Conservation (phyloP, 306 rosid genomes). For the Arachis stenosperma region DNA sequence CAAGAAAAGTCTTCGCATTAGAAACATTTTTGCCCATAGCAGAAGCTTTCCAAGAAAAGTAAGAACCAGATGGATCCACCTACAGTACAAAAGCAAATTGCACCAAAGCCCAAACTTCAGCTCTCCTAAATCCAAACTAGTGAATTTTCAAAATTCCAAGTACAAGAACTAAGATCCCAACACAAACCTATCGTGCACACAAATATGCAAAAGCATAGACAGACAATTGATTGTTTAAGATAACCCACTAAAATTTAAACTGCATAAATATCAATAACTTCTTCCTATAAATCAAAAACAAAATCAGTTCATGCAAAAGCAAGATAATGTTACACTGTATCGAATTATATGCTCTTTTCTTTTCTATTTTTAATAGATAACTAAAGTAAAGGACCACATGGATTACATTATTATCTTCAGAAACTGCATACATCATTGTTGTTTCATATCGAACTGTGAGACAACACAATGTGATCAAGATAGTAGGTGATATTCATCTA, state of each 20-base stretch:
- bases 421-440: not conserved
- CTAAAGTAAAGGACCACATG: not conserved
- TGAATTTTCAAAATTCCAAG: slow-evolving; percentile 5
- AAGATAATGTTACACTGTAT: not conserved
- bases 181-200: slow-evolving; percentile 17
- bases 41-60: slow-evolving; percentile 97
- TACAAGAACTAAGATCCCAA: slow-evolving; percentile 7
- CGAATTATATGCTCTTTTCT: not conserved
- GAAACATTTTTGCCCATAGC: slow-evolving; percentile 99
- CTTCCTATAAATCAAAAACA: slow-evolving; percentile 8
- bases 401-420: slow-evolving; percentile 3
- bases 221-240: not conserved
- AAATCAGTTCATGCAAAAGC: slow-evolving; percentile 1
- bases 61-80: slow-evolving; percentile 98
- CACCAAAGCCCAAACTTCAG: slow-evolving; percentile 24
- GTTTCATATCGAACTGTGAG: slow-evolving; percentile 1
- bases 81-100: slow-evolving; percentile 42
- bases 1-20: slow-evolving; percentile 96
- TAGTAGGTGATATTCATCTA: not conserved
- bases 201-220: not conserved
- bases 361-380: not conserved
- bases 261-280: not conserved
- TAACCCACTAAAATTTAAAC: slow-evolving; percentile 1
- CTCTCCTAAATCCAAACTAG: slow-evolving; percentile 14
- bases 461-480: slow-evolving; percentile 9